These are phyloP conservation scores for Fomitopsis betulina DNA, from an alignment of 1,284 basidiomycete genomes.

Conservation along the genomic window DNA sequence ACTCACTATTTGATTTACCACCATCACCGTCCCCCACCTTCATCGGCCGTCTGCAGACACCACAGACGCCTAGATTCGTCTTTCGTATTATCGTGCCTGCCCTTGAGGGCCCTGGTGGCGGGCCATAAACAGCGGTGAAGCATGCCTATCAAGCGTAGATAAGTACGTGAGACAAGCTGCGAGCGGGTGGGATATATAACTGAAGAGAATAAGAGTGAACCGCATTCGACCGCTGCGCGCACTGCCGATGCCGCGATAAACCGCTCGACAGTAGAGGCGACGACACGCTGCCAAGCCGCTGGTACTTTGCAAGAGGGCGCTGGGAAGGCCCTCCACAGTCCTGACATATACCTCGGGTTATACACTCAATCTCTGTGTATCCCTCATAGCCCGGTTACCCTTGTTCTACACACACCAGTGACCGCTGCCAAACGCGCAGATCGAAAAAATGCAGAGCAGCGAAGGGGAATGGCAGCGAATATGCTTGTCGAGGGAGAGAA, in stretches of 20 bases:
- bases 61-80: slow-evolving; percentile 89
- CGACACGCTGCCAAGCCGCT: too few species aligned
- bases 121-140: slow-evolving; percentile 93
- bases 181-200: neutral
- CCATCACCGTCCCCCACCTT: slow-evolving; percentile 81
- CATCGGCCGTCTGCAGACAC: slow-evolving; percentile 94
- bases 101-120: slow-evolving; percentile 59
- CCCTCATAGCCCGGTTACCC: neutral
- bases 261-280: too few species aligned
- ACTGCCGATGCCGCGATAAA: too few species aligned
- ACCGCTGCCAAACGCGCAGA: neutral
- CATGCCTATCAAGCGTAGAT: slow-evolving; percentile 60
- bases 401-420: neutral
- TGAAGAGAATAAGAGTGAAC: neutral
- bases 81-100: slow-evolving; percentile 54
- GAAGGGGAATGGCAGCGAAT: neutral
- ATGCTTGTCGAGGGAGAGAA: neutral
- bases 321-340: neutral
- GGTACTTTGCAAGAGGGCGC: neutral
- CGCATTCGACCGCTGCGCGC: neutral
- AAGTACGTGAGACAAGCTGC: neutral
- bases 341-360: neutral
- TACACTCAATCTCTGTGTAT: neutral
- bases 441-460: too few species aligned
- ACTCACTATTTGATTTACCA: slow-evolving; percentile 85